Evolutionary conservation across 1,284 basidiomycete species (phyloP), one percentile per base, ranked within the genome.

Genomic region (Polyporus tsugae): DNA sequence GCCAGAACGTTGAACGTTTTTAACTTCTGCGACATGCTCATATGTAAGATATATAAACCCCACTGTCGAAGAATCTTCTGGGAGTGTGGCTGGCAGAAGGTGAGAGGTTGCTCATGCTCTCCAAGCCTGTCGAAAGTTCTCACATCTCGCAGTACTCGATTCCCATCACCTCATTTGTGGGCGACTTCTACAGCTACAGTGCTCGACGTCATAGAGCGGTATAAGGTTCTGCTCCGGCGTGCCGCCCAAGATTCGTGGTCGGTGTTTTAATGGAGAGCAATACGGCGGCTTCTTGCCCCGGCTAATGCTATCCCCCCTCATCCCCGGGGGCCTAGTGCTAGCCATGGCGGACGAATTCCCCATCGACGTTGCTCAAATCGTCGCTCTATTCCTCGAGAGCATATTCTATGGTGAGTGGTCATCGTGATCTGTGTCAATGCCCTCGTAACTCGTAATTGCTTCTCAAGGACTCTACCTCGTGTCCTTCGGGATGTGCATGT

Each of bases 351-450:
- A 55, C 29, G 29, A 15, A 6, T 55, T 55, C 52, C 52, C 52
- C 29, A 55, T 55, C 17, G 52, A 55, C 11, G 29, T 55, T 29
- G 52, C 52, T 2, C 42, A 62, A 46, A 19, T 62, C 25, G 61
- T 52, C 2, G 61, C 44, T 3, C 36, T 62, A 17, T 62, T 46
- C 61, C 44, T 62, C 33, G 42, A 62, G 35, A 49, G 44, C 61
- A 19, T 62, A 1, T 22, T 52, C 44, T 62, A 62, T 25, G 61
- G 61, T 38, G 22, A 42, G 61, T 62, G 9, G 33, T 9, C 36
- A 15, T 11, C 1, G 6, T 52, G 19, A 6, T 36, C 7, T 11
- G 2, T 11, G 22, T 4, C n/a, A 25, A 22, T 22, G 6, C 0
- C 15, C 33, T 53, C 15, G 29, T 33, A 33, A 35, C 17, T 11